Conservation (phyloP, 192 early-diverging fungal genomes). For the Backusella sp. region DNA sequence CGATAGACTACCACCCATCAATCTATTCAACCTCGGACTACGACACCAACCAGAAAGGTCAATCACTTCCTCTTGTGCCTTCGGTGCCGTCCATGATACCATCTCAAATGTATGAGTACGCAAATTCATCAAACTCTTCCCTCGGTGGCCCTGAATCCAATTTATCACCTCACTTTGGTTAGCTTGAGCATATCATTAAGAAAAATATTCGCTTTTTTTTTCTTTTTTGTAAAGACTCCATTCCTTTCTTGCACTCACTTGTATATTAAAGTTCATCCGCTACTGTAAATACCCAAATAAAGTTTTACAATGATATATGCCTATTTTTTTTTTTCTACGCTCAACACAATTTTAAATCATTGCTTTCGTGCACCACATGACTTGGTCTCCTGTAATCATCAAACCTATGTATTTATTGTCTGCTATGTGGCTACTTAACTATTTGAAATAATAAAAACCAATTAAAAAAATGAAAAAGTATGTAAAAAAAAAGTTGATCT, state of each 20-base stretch:
- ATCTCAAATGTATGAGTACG: slow-evolving; percentile 1
- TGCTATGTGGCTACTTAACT: no score
- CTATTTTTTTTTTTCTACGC: not conserved
- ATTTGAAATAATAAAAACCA: no score
- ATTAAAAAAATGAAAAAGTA: no score
- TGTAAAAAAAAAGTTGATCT: no score
- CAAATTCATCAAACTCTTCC: slow-evolving; percentile 3
- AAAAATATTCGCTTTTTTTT: not conserved
- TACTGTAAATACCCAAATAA: slow-evolving; percentile 7
- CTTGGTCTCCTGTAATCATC: no score
- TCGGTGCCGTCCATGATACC: slow-evolving; percentile 3
- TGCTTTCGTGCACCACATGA: no score
- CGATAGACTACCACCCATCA: not conserved
- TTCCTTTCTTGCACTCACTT: slow-evolving; percentile 6
- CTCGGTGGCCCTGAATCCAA: not conserved
- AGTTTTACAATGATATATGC: not conserved
- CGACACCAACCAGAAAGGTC: not conserved
- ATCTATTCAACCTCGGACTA: slow-evolving; percentile 1
- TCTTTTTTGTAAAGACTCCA: not conserved
- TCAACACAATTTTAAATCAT: no score
- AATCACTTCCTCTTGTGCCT: not conserved
- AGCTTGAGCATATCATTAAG: slow-evolving; percentile 4
- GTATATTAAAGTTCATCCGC: slow-evolving; percentile 3
- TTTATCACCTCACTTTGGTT: not conserved
- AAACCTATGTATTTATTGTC: no score